These are phyloP conservation scores for Blakeslea trispora DNA, from an alignment of 371 early-diverging fungal species.

Conservation along the genomic window DNA sequence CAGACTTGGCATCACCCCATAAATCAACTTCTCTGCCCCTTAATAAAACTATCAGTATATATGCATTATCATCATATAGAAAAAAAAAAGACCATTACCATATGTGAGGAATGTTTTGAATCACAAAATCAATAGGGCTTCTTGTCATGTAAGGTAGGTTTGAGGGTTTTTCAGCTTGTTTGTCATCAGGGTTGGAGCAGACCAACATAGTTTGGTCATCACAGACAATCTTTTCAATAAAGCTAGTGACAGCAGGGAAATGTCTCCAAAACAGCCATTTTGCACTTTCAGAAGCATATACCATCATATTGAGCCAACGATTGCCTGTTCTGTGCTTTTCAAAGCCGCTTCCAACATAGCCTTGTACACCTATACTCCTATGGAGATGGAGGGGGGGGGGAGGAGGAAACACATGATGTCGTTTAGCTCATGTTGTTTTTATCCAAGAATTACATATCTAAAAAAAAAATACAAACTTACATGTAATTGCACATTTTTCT, in stretches of 20 bases:
- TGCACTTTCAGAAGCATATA: conserved; percentile 54
- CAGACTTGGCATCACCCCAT: conserved; percentile 43
- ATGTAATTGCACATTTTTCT: conserved; percentile 63
- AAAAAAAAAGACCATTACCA: conserved; percentile 28
- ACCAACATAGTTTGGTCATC: conserved; percentile 22
- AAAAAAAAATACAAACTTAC: conserved; percentile 46
- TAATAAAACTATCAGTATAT: neutral
- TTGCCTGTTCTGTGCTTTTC: conserved; percentile 60
- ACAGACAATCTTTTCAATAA: conserved; percentile 43
- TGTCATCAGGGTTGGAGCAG: conserved; percentile 12
- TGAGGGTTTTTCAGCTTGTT: neutral
- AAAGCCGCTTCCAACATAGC: conserved; percentile 64
- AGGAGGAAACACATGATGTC: no score
- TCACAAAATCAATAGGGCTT: conserved; percentile 44
- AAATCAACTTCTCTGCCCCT: conserved; percentile 47
- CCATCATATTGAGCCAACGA: conserved; percentile 52
- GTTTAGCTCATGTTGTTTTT: no score
- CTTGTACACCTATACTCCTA: conserved; percentile 59
- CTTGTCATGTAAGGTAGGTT: conserved; percentile 26
- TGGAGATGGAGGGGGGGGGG: no score
- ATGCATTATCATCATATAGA: no score
- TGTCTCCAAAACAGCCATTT: conserved; percentile 60
- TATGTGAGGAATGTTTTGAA: conserved; percentile 48
- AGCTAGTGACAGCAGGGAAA: conserved; percentile 57
- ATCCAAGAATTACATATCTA: no score